Base-by-base conservation (phyloP, 2,329 filamentous ascomycete species). In the Paecilomyces formosus region DNA sequence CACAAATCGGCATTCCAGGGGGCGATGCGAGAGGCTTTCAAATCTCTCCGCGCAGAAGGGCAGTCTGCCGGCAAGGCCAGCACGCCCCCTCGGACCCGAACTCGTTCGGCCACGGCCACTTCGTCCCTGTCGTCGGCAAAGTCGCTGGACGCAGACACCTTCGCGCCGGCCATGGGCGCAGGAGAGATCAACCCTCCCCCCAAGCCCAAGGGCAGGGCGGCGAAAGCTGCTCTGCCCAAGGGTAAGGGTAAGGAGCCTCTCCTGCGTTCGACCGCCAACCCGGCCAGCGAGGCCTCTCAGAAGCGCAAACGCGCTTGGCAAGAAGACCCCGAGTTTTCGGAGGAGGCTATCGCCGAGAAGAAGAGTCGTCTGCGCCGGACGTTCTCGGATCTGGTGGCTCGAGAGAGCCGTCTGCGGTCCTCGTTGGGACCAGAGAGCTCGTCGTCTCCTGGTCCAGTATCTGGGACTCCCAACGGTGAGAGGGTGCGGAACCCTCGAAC, bases 71-170 rank as follows among this genome's bases (percentile, higher is more conserved):
- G 57, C 15, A 45, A 45, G 39, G 39, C 15, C 39, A 45, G 39
- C 39, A 45, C 39, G 18, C 57, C 61, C 39, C 54, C 49, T 56
- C 56, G 64, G 52, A 60, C 55, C 35, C 65, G 68, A 18, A 63
- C 63, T 11, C 62, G 62, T 6, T 70, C 68, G 15, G 64, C 55
- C 30, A 49, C 56, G 49, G 74, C 68, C 21, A 67, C 68, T 12
- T 75, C 74, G 15, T 76, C 72, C 12, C 59, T 76, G 22, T 77
- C 76, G 35, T 73, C 75, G 8, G 72, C 72, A 9, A 71, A 74
- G 50, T 74, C 75, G 4, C 62, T 74, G 33, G 69, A 72, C 45
- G 66, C 65, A 53, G 72, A 75, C 57, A 68, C 69, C 21, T 66
- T 66, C 55, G 64, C 64, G n/a, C 67, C 69, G 33, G 63, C 60